Conservation (phyloP, 73 alveolate species). For the Uronychia setigera region DNA sequence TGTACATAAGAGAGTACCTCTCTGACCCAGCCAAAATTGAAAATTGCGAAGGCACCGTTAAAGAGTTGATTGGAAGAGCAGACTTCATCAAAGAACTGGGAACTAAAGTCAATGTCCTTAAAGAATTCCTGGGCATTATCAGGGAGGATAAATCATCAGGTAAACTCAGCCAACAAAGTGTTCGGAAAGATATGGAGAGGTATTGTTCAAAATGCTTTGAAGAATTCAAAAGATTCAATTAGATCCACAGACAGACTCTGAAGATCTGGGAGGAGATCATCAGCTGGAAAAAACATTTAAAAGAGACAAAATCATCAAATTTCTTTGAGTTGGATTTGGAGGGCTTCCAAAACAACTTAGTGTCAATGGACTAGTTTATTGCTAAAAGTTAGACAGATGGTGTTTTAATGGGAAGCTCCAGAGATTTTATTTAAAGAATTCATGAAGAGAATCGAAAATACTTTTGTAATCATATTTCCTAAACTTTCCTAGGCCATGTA, state of each 20-base stretch:
- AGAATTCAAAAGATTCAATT: constrained; percentile 53
- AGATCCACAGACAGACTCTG: constrained; percentile 63
- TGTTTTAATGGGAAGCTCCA: constrained; percentile 32
- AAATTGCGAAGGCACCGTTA: constrained; percentile 69
- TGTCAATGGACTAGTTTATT: constrained; percentile 45
- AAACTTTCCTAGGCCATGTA: background rate
- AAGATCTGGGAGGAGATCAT: constrained; percentile 71
- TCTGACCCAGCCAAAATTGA: constrained; percentile 62
- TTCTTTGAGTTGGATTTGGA: constrained; percentile 42
- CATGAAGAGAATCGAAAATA: constrained; percentile 40
- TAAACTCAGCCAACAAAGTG: background rate
- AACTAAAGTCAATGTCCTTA: constrained; percentile 64
- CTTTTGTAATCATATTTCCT: constrained; percentile 29
- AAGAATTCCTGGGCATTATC: constrained; percentile 56
- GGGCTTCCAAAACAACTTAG: constrained; percentile 45
- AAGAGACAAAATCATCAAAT: constrained; percentile 57
- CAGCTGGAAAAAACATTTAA: constrained; percentile 74
- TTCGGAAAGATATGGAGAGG: constrained; percentile 18
- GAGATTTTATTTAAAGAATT: constrained; percentile 36
- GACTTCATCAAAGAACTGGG: constrained; percentile 70
- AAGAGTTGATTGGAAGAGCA: constrained; percentile 68
- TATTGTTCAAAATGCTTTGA: constrained; percentile 49
- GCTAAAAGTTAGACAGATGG: constrained; percentile 41
- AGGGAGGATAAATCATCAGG: constrained; percentile 18
- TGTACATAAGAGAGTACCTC: constrained; percentile 66